Evolutionary conservation across 1,284 basidiomycete genomes (phyloP), one percentile per base, ranked within the genome.

Genomic region (Puccinia polysora): DNA sequence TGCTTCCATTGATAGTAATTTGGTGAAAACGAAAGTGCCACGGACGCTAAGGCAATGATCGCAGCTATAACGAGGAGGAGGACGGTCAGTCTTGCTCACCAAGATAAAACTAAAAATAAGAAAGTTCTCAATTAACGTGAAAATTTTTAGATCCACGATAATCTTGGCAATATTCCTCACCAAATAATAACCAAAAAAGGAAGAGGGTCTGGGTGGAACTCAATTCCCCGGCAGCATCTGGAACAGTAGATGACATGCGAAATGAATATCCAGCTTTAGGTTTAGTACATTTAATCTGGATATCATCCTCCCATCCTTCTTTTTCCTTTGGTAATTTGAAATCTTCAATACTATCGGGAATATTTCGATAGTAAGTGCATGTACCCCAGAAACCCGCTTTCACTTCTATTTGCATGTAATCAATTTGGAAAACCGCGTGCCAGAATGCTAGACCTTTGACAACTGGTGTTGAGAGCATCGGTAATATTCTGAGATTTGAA

Each of bases 261-360:
- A 69, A 69, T 47, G 65, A 69, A 69, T 69, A 69, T 8, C 53
- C 65, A 49, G 65, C 53, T 59, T 58, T 69, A 30, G 53, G 18
- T 50, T 56, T 58, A 2, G 65, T 69, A 25, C 65, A 69, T 47
- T 23, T 59, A 6, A 59, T 40, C 23, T 38, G 1, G n/a, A 34
- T 6, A 49, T 50, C 55, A 34, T 28, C 14, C 32, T 69, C 65
- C 34, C 14, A 10, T 8, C 7, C 23, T 23, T 10, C 20, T 30
- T 65, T 65, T 34, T 55, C 43, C 32, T 65, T 55, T 12, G 36
- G 32, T 28, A 5, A 28, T 8, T 38, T 36, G 6, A 65, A 20
- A 64, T 64, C 47, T 7, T 34, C 32, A 50, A 1, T 45, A 15
- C 14, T 23, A 49, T 49, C 30, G 5, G 43, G 7, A n/a, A 50